phyloP scores from a whole-genome alignment of 805 yeast genomes.

The Torulaspora franciscae region DNA sequence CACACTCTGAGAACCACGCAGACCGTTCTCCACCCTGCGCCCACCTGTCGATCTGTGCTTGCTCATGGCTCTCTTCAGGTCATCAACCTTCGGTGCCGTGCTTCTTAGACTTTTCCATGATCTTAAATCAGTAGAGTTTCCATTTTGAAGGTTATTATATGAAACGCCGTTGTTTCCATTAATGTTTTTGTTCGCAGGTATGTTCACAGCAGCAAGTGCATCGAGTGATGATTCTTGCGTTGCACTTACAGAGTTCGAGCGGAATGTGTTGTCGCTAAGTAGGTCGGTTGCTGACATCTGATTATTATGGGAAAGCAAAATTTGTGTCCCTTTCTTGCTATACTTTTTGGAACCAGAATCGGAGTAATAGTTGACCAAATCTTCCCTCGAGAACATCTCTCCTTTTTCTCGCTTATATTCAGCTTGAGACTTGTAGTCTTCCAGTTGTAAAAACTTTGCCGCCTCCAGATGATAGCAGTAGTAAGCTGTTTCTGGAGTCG shows the following conservation, averaged over 20 bases:
- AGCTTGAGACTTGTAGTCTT: conserved; percentile 28
- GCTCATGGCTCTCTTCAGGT: conserved; percentile 26
- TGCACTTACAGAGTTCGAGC: conserved; percentile 3
- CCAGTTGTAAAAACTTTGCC: conserved; percentile 25
- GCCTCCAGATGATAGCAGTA: conserved; percentile 32
- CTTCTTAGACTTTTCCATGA: conserved; percentile 21
- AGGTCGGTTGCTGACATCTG: conserved; percentile 26
- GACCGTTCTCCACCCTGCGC: conserved; percentile 7
- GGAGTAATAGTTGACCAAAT: conserved; percentile 32
- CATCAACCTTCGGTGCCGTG: conserved; percentile 28
- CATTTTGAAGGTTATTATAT: conserved; percentile 1
- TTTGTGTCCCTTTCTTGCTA: conserved; percentile 29
- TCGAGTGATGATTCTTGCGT: conserved; percentile 7
- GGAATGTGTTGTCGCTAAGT: conserved; percentile 17
- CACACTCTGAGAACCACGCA: conserved; percentile 35
- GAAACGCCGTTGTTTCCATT: conserved; percentile 1
- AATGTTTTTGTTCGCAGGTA: conserved; percentile 1
- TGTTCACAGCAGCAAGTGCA: conserved; percentile 3
- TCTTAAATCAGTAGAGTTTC: conserved; percentile 17
- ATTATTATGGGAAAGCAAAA: conserved; percentile 21
- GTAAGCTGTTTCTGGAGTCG: conserved; percentile 21
- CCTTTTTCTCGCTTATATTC: conserved; percentile 18
- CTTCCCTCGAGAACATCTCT: conserved; percentile 25
- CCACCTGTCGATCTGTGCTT: conserved; percentile 7
- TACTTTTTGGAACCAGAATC: conserved; percentile 31